Percentiles rank a stretch among this genome's conserved stretches.
Conservation (phyloP, 306 rosid species). For the Quercus robur region DNA sequence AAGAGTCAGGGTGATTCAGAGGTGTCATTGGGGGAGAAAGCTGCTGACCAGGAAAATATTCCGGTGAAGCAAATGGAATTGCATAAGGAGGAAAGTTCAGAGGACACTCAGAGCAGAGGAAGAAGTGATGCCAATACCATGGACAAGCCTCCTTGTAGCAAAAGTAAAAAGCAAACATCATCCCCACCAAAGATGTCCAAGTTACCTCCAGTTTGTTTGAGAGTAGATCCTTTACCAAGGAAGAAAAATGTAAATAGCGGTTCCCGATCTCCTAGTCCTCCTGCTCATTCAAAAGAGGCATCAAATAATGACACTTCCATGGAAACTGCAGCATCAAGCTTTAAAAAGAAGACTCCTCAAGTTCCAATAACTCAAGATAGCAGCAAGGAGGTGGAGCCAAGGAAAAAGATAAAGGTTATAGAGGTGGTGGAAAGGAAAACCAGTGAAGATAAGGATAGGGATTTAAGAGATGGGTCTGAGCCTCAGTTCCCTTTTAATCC, state of each 20-base stretch:
- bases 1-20: not conserved
- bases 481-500: not conserved
- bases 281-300: constrained; percentile 22
- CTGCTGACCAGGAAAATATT: constrained; percentile 17
- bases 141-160: constrained; percentile 12
- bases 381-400: constrained; percentile 12
- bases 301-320: constrained; percentile 9
- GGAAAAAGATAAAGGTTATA: constrained; percentile 16
- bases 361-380: not conserved
- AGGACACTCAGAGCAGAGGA: constrained; percentile 17
- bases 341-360: not conserved
- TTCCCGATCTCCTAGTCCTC: constrained; percentile 56
- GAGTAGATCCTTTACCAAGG: constrained; percentile 74
- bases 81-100: constrained; percentile 16
- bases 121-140: constrained; percentile 1
- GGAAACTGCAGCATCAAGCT: not conserved
- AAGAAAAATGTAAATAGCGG: constrained; percentile 41
- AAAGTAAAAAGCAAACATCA: constrained; percentile 19
- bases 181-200: constrained; percentile 42
- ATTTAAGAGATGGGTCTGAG: not conserved
- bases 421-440: constrained; percentile 18
- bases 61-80: constrained; percentile 44
- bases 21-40: not conserved
- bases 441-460: constrained; percentile 15
- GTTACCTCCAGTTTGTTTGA: constrained; percentile 77